Base-by-base conservation (phyloP, 768 basidiomycete species). In the Kwoniella bestiolae region DNA sequence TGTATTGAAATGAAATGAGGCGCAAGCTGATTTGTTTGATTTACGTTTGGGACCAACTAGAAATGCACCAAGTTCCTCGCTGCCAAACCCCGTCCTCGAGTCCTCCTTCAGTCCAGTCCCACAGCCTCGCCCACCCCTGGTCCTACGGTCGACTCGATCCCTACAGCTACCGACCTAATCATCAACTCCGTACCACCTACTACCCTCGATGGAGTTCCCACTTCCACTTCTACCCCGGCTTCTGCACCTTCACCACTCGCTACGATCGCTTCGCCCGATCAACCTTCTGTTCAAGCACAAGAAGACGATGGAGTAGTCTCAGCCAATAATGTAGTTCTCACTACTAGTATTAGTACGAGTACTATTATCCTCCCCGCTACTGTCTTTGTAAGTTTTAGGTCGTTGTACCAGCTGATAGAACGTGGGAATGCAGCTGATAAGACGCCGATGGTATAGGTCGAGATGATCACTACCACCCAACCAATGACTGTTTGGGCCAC, bases 391-490 rank as follows among this genome's bases (percentile, higher is more conserved):
- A 63, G 66, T 63, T 16, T 46, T 3, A 3, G 32, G 18, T 14
- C 26, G 5, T 21, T 3, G 6, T 50, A 4, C 34, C 14, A 60
- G 9, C 5, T 34, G 29, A n/a, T 18, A 32, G 18, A 29, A 26
- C 6, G 26, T 14, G 21, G 2, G 21, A 21, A 8, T 46, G 18
- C 6, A 4, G 34, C 57, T 45, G 9, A 25, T 29, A 6, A 11
- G 5, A 28, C 5, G 35, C 11, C 28, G 11, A 5, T 25, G 14
- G 21, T 28, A 26, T 41, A 68, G 61, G 61, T 68, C 34, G 60
- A 68, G 46, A 51, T 68, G 46, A 47, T 68, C 12, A 68, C 66
- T 50, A 63, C 61, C 38, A 68, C 66, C 16, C 46, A 57, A 18
- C 38, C 53, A 25, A 51, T 47, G 32, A 65, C 63, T 6, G 34